A percentile compares a stretch with the other conserved stretches of the same genome.
Conservation (phyloP, 2,329 filamentous ascomycete species). For the Penicillium sp. region DNA sequence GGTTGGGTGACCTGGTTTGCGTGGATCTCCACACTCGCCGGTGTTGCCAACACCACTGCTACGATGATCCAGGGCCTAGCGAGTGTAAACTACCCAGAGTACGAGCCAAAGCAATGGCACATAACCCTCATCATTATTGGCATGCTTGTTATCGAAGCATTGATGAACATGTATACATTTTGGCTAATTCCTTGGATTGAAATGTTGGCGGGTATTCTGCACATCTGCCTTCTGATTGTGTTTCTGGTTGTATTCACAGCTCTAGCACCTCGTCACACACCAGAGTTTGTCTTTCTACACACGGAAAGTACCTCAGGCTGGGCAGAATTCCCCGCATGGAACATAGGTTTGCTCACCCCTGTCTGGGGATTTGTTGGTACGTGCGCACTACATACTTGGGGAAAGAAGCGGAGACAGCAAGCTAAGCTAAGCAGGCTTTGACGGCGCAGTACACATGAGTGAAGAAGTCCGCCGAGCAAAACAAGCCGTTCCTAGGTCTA, state of each 20-base stretch:
- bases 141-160: slow-evolving; percentile 27
- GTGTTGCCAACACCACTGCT: slow-evolving; percentile 35
- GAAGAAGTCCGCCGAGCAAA: slow-evolving; percentile 48
- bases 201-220: slow-evolving; percentile 34
- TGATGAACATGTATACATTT: slow-evolving; percentile 26
- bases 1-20: slow-evolving; percentile 46
- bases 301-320: slow-evolving; percentile 31
- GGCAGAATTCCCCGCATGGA: slow-evolving; percentile 35
- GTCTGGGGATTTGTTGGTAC: slow-evolving; percentile 26
- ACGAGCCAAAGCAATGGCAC: slow-evolving; percentile 38
- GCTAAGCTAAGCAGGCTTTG: slow-evolving; percentile 39
- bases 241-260: slow-evolving; percentile 36
- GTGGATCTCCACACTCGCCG: slow-evolving; percentile 38
- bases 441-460: slow-evolving; percentile 50
- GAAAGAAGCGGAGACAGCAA: too few species aligned
- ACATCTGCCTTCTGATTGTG: slow-evolving; percentile 25
- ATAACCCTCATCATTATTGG: slow-evolving; percentile 41
- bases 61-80: slow-evolving; percentile 38
- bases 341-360: slow-evolving; percentile 38
- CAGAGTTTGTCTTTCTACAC: slow-evolving; percentile 34
- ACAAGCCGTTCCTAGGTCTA: slow-evolving; percentile 47
- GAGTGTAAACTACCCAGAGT: slow-evolving; percentile 33
- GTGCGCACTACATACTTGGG: neutral
- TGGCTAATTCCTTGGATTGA: slow-evolving; percentile 43
- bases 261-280: slow-evolving; percentile 32